Evolutionary conservation across 1,284 basidiomycete genomes (phyloP), one percentile per base, ranked within the genome.

Genomic region (Caloboletus firmus): DNA sequence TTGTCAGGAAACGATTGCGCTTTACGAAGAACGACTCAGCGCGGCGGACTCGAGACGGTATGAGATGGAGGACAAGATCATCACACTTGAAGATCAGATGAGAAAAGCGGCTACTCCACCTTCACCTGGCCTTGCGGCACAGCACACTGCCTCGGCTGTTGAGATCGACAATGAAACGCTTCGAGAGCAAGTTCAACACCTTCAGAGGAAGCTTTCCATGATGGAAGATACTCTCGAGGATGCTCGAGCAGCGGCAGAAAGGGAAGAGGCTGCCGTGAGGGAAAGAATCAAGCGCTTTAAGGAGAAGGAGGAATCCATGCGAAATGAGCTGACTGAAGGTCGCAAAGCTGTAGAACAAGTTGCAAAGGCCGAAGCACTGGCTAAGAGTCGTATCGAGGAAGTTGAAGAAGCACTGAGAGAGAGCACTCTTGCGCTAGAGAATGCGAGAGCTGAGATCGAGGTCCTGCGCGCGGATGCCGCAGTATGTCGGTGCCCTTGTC

Each of bases 161-260:
- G 85, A 94, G 65, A 98, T 98, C 64, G 95, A 98, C 73, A 96
- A 96, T 65, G 94, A 98, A 70, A 87, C 85, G 24, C 80, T 97
- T 30, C 85, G 83, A 18, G 94, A 95, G 39, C 94, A 98, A 68
- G 79, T 93, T 26, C 81, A 84, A 50, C 93, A 98, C 69, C 77
- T 96, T 31, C 89, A 93, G 66, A 83, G 81, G 67, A 90, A 89
- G 69, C 80, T 95, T 41, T 72, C 79, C 2, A 76, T 76, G 31
- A 77, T 95, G 59, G 95, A 98, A 66, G 95, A 97, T 64, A 78
- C 86, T 62, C 78, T 98, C 11, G 91, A 95, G 57, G 93, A 97
- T 62, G 78, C 84, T 1, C 85, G 83, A 18, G 76, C 77, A 7
- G 78, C 82, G 24, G 77, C 88, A 2, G 93, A 97, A 65, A 78